Evolutionary conservation across 495 filamentous ascomycete genomes (phyloP).

Genomic region (Neurospora intermedia): DNA sequence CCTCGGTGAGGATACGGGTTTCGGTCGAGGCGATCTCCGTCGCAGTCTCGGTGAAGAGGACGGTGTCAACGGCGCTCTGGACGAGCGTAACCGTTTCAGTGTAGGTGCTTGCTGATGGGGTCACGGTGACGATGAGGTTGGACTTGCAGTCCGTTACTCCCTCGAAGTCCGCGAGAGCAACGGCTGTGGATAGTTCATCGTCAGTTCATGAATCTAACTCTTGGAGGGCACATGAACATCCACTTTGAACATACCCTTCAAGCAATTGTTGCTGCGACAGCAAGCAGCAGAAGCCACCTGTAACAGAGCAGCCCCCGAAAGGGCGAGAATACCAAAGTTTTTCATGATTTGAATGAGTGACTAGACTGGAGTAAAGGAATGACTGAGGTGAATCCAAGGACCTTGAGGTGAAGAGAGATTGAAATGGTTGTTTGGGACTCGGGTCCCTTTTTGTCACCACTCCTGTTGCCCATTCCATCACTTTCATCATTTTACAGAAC

Average conservation of each 20-base stretch:
- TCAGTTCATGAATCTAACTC: neutral
- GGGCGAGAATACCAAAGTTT: conserved; percentile 1
- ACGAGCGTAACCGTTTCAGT: conserved; percentile 1
- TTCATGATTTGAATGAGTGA: conserved; percentile 7
- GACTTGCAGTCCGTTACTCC: neutral
- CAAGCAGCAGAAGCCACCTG: neutral
- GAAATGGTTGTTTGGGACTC: neutral
- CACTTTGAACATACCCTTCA: neutral
- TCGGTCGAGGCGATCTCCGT: conserved; percentile 4
- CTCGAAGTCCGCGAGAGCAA: neutral
- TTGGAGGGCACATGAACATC: neutral
- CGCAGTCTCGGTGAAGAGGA: conserved; percentile 2
- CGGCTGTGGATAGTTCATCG: neutral
- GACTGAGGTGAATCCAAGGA: conserved; percentile 1
- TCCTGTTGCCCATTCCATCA: neutral
- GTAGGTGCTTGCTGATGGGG: neutral
- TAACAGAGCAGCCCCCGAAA: conserved; percentile 1
- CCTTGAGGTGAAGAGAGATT: neutral
- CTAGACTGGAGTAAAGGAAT: conserved; percentile 1
- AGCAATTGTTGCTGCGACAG: conserved; percentile 1
- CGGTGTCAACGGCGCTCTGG: conserved; percentile 1
- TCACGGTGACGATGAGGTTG: conserved; percentile 3
- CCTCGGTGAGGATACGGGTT: conserved; percentile 1
- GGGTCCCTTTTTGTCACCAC: neutral
- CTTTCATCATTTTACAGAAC: neutral